These are phyloP conservation scores for Umbelopsis sp. DNA, from an alignment of 192 early-diverging fungal genomes.

Conservation along the genomic window DNA sequence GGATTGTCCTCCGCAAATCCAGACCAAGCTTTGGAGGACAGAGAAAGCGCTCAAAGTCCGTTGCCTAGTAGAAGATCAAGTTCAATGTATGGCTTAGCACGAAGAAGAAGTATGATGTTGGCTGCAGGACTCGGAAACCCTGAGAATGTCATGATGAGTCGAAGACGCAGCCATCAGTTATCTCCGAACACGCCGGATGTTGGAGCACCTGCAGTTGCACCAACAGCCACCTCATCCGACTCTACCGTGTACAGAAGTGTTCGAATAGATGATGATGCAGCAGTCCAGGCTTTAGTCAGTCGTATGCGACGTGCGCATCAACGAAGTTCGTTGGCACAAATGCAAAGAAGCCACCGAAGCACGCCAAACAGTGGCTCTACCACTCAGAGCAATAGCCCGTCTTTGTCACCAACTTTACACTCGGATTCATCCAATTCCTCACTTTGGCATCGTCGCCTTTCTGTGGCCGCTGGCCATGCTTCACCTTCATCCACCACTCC, in stretches of 20 bases:
- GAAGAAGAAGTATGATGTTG: slow-evolving; percentile 16
- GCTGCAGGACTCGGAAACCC: slow-evolving; percentile 6
- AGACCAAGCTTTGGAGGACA: slow-evolving; percentile 3
- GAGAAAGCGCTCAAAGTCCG: slow-evolving; percentile 16
- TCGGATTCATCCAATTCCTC: neutral
- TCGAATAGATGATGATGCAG: slow-evolving; percentile 12
- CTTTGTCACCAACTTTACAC: slow-evolving; percentile 1
- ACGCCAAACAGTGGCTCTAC: neutral
- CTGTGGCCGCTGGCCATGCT: neutral
- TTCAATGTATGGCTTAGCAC: slow-evolving; percentile 9
- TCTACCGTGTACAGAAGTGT: slow-evolving; percentile 7
- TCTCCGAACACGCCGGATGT: neutral
- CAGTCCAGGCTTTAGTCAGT: neutral
- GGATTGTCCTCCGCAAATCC: neutral
- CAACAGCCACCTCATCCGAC: neutral
- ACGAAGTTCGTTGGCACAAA: slow-evolving; percentile 13
- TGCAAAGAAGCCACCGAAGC: neutral
- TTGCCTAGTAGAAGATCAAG: neutral
- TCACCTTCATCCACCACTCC: neutral
- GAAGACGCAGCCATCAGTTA: neutral
- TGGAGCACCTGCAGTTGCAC: neutral
- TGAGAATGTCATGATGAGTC: neutral
- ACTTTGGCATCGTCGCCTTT: slow-evolving; percentile 7
- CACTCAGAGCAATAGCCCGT: neutral
- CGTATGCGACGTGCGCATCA: slow-evolving; percentile 18